Percentiles rank a stretch among this genome's conserved stretches.
Conservation (phyloP, 139 green algal species). For the Picochlorum sp. region DNA sequence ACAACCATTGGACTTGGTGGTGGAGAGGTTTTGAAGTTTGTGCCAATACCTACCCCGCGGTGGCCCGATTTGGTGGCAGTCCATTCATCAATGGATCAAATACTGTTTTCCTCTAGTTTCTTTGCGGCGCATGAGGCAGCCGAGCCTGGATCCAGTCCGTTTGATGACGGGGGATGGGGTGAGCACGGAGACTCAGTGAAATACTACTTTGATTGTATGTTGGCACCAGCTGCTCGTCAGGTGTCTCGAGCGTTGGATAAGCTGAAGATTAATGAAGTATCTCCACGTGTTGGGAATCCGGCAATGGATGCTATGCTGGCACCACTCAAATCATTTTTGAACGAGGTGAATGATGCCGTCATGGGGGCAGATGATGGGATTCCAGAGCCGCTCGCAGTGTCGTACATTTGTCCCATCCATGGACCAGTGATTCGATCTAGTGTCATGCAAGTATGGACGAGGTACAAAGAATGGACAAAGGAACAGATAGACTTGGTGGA, state of each 20-base stretch:
- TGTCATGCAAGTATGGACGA: slow-evolving; percentile 50
- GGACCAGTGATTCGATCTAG: slow-evolving; percentile 61
- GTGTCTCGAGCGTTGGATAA: slow-evolving; percentile 59
- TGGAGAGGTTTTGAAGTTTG: slow-evolving; percentile 34
- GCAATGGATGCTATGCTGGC: slow-evolving; percentile 7
- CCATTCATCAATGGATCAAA: slow-evolving; percentile 20
- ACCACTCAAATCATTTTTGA: slow-evolving; percentile 2
- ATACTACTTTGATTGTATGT: slow-evolving; percentile 94
- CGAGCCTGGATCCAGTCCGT: slow-evolving; percentile 4
- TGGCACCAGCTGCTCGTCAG: slow-evolving; percentile 68
- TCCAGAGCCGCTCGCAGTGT: slow-evolving; percentile 13
- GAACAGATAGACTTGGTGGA: slow-evolving; percentile 30
- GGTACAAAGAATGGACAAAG: slow-evolving; percentile 40
- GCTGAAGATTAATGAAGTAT: slow-evolving; percentile 50
- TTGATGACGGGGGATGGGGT: slow-evolving; percentile 67
- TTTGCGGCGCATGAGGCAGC: slow-evolving; percentile 76
- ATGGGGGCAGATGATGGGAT: slow-evolving; percentile 20
- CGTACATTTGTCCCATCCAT: slow-evolving; percentile 66
- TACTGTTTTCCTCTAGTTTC: slow-evolving; percentile 78
- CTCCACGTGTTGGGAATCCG: not conserved
- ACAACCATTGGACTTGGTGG: slow-evolving; percentile 15
- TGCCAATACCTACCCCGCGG: slow-evolving; percentile 66
- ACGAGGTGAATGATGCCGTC: slow-evolving; percentile 8
- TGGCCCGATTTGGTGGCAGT: slow-evolving; percentile 72
- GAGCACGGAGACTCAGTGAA: slow-evolving; percentile 72